Evolutionary conservation across 2,329 filamentous ascomycete genomes (phyloP).

Genomic region (Hypoxylon sp.): DNA sequence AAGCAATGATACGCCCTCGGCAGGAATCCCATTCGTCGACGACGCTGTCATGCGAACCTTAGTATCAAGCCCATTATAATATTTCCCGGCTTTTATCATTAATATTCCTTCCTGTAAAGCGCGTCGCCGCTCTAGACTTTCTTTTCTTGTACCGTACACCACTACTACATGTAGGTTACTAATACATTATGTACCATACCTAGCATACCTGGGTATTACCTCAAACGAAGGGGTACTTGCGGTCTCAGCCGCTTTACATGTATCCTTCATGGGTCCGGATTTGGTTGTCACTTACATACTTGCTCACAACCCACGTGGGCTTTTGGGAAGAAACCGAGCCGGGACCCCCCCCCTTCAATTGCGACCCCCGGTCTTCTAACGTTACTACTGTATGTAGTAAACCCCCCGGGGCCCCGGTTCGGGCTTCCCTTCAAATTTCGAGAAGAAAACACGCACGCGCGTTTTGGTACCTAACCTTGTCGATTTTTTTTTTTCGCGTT

Average conservation of each 20-base stretch:
- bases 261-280: conserved; percentile 18
- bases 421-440: conserved; percentile 18
- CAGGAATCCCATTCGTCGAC: conserved; percentile 41
- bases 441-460: conserved; percentile 14
- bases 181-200: no score
- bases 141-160: neutral
- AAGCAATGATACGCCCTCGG: conserved; percentile 28
- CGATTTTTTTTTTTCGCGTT: conserved; percentile 7
- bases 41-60: conserved; percentile 31
- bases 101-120: conserved; percentile 12
- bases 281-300: conserved; percentile 25
- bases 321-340: conserved; percentile 23
- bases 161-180: neutral
- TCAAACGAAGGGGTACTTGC: conserved; percentile 1
- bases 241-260: conserved; percentile 17
- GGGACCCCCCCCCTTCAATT: conserved; percentile 10
- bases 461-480: conserved; percentile 6
- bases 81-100: conserved; percentile 20
- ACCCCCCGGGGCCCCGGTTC: conserved; percentile 21
- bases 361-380: conserved; percentile 2
- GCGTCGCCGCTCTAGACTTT: conserved; percentile 4
- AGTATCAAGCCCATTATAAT: conserved; percentile 24
- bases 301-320: conserved; percentile 32
- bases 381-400: neutral
- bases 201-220: neutral